Evolutionary conservation across 148 eudicot species (phyloP).

Genomic region (Fagopyrum esculentum): DNA sequence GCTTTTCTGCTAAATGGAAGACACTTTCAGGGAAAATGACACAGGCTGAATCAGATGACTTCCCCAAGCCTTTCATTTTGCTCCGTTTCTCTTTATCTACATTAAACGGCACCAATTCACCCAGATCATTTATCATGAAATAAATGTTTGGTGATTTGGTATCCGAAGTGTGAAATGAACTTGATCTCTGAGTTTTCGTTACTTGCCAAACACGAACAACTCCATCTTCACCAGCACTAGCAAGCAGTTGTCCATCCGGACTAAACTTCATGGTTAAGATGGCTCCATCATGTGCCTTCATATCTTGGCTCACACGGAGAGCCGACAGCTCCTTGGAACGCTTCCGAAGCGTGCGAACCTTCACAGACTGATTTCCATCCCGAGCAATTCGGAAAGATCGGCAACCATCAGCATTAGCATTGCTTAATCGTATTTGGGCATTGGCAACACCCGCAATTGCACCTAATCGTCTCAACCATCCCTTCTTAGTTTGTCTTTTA

Average conservation of each 20-base stretch:
- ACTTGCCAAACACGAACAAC: slow-evolving; percentile 78
- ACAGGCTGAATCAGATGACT: slow-evolving; percentile 55
- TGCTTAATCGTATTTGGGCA: slow-evolving; percentile 21
- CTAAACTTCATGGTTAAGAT: slow-evolving; percentile 85
- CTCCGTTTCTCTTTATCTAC: slow-evolving; percentile 36
- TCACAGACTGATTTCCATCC: slow-evolving; percentile 26
- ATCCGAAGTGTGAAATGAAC: slow-evolving; percentile 24
- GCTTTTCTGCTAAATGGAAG: slow-evolving; percentile 56
- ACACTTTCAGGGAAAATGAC: slow-evolving; percentile 65
- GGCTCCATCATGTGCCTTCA: slow-evolving; percentile 69
- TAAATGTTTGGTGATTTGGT: slow-evolving; percentile 47
- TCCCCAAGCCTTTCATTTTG: slow-evolving; percentile 34
- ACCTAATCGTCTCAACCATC: slow-evolving; percentile 49
- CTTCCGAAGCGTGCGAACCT: slow-evolving; percentile 42
- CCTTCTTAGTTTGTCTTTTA: slow-evolving; percentile 44
- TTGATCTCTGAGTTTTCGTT: slow-evolving; percentile 40
- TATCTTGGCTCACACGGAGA: slow-evolving; percentile 60
- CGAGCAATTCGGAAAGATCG: slow-evolving; percentile 13
- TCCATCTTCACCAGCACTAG: slow-evolving; percentile 83
- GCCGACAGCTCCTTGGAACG: slow-evolving; percentile 58
- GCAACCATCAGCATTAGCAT: slow-evolving; percentile 13
- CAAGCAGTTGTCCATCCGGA: slow-evolving; percentile 66
- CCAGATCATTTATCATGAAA: slow-evolving; percentile 38
- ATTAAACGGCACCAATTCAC: slow-evolving; percentile 45
- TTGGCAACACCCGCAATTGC: slow-evolving; percentile 27